phyloP scores from a whole-genome alignment of 2,329 filamentous ascomycete genomes.

The Blumeriella jaapii region DNA sequence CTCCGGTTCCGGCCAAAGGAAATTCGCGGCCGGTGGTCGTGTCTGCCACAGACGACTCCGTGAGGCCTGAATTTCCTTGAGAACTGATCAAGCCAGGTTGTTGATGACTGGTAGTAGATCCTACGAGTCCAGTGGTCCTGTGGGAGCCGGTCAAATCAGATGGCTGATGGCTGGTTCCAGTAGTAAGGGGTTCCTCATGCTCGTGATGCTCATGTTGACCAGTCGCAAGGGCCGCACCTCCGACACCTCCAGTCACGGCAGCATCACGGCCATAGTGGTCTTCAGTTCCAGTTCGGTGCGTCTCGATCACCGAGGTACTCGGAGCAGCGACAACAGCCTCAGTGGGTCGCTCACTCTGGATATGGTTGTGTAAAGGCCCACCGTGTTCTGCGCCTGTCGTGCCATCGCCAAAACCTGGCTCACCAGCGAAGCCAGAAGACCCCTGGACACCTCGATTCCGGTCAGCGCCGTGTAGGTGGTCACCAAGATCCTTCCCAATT shows the following conservation, averaged over 20 bases:
- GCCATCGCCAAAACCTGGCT: conserved; percentile 6
- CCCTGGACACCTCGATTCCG: conserved; percentile 18
- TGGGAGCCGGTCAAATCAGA: conserved; percentile 2
- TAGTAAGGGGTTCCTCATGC: neutral
- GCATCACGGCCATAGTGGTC: conserved; percentile 1
- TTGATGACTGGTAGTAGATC: neutral
- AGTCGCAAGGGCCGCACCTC: neutral
- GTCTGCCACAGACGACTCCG: neutral
- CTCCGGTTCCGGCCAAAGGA: neutral
- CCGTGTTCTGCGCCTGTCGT: conserved; percentile 1
- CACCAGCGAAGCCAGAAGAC: conserved; percentile 6
- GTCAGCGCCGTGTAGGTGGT: conserved; percentile 18
- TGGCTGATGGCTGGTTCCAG: neutral
- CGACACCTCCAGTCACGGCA: conserved; percentile 3
- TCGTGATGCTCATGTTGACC: conserved; percentile 10
- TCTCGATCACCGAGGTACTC: neutral
- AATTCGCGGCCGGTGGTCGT: neutral
- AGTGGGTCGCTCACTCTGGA: neutral
- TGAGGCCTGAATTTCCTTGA: neutral
- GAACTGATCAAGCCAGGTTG: neutral
- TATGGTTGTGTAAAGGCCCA: neutral
- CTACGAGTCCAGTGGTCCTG: neutral
- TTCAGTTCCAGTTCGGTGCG: conserved; percentile 3
- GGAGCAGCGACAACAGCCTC: conserved; percentile 4
- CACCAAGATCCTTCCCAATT: conserved; percentile 12